Evolutionary conservation across 805 yeast species (phyloP).

Genomic region (Ogataea corticis): DNA sequence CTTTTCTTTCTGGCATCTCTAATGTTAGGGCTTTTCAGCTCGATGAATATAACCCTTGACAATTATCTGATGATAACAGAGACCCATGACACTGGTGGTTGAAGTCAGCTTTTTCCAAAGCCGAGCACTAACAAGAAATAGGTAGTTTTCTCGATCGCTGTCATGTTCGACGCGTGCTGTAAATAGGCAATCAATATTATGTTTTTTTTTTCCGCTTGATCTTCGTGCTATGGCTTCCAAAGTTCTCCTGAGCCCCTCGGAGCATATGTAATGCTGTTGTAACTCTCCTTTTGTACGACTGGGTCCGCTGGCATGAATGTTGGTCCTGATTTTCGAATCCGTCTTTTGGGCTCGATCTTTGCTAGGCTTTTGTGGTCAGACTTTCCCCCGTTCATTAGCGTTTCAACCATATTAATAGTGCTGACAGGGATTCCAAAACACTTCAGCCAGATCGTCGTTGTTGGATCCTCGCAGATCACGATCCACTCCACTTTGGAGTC

Average conservation of each 20-base stretch:
- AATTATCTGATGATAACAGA: slow-evolving; percentile 50
- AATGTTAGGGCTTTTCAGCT: slow-evolving; percentile 77
- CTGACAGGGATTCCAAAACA: slow-evolving; percentile 55
- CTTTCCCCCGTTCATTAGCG: slow-evolving; percentile 32
- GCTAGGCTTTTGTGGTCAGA: background rate
- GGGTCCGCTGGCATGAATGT: background rate
- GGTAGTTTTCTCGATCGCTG: too few relatives aligned
- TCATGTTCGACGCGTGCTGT: too few relatives aligned
- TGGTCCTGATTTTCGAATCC: background rate
- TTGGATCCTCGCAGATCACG: slow-evolving; percentile 60
- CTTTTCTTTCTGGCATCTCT: slow-evolving; percentile 89
- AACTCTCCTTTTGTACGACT: slow-evolving; percentile 41
- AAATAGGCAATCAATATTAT: background rate
- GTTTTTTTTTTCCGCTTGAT: background rate
- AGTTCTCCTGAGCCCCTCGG: slow-evolving; percentile 61
- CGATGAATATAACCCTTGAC: slow-evolving; percentile 81
- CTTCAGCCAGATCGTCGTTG: slow-evolving; percentile 52
- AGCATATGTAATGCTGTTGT: slow-evolving; percentile 52
- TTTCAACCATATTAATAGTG: slow-evolving; percentile 53
- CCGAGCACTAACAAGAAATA: slow-evolving; percentile 3
- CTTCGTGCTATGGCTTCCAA: slow-evolving; percentile 47
- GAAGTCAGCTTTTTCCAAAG: background rate
- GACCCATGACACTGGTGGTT: background rate
- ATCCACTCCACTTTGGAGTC: slow-evolving; percentile 45
- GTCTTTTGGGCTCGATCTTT: background rate